Conservation (phyloP, 257 asterid genomes). For the Cynanchum wilfordii region DNA sequence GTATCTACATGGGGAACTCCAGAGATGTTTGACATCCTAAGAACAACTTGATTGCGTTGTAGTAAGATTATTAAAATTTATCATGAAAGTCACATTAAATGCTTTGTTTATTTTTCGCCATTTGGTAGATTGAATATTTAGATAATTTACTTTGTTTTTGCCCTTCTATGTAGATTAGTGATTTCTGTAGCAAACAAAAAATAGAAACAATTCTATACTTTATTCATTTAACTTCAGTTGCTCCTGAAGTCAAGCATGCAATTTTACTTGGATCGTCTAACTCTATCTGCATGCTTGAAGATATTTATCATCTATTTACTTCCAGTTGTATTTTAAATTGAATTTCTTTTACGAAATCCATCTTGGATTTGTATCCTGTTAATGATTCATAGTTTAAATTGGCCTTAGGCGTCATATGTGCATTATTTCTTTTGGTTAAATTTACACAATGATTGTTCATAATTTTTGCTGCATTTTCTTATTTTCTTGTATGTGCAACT, state of each 20-base stretch:
- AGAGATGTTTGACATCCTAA: constrained; percentile 1
- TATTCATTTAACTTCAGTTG: background rate
- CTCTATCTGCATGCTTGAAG: background rate
- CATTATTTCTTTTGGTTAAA: background rate
- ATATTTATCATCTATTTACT: background rate
- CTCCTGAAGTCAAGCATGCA: background rate
- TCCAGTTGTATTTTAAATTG: background rate
- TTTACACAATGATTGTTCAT: background rate
- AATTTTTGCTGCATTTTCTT: background rate
- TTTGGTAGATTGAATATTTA: background rate
- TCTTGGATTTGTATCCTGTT: background rate
- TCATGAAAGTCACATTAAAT: background rate
- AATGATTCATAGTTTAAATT: background rate
- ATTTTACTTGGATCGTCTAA: background rate
- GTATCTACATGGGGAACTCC: background rate
- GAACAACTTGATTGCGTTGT: background rate
- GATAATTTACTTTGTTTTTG: background rate
- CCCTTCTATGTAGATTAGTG: background rate
- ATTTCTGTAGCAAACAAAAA: background rate
- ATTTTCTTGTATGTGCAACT: background rate
- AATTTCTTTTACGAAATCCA: background rate
- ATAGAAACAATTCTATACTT: background rate
- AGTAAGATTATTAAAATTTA: background rate
- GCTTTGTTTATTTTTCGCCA: background rate
- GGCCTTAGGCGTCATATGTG: background rate